Conservation (phyloP, 129 eudicot genomes). For the Calendula officinalis region DNA sequence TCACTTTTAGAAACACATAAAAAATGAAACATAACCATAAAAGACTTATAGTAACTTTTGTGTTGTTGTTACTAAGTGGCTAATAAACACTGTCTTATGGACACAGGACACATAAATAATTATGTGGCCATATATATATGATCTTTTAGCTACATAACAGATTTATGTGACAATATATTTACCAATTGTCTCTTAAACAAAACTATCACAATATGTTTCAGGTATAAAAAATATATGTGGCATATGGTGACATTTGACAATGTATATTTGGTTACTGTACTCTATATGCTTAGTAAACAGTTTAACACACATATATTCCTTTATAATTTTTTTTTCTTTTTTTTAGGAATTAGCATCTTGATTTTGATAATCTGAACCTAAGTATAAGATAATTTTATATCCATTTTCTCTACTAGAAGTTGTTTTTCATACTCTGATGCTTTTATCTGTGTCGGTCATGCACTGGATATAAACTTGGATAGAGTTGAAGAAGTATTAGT, state of each 20-base stretch:
- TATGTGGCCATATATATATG: too few species aligned
- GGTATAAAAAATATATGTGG: too few species aligned
- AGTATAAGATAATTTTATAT: background rate
- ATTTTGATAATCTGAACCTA: background rate
- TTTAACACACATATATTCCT: slow-evolving; percentile 7
- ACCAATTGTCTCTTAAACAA: too few species aligned
- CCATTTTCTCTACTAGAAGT: background rate
- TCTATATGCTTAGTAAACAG: slow-evolving; percentile 18
- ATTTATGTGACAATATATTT: too few species aligned
- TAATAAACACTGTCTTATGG: too few species aligned
- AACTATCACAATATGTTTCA: too few species aligned
- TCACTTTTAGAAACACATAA: too few species aligned
- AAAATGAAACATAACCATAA: too few species aligned
- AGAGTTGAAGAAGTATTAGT: slow-evolving; percentile 80
- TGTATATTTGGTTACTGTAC: slow-evolving; percentile 8
- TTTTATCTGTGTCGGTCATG: slow-evolving; percentile 50
- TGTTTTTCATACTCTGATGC: slow-evolving; percentile 23
- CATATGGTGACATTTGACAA: background rate
- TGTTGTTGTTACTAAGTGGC: too few species aligned
- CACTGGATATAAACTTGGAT: slow-evolving; percentile 77
- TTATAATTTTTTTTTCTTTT: background rate
- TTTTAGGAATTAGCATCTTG: slow-evolving; percentile 13
- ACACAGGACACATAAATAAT: too few species aligned
- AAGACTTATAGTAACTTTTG: too few species aligned
- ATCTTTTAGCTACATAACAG: too few species aligned